These are phyloP conservation scores for Camellia oleifera DNA, from an alignment of 179 eudicot genomes.

Conservation along the genomic window DNA sequence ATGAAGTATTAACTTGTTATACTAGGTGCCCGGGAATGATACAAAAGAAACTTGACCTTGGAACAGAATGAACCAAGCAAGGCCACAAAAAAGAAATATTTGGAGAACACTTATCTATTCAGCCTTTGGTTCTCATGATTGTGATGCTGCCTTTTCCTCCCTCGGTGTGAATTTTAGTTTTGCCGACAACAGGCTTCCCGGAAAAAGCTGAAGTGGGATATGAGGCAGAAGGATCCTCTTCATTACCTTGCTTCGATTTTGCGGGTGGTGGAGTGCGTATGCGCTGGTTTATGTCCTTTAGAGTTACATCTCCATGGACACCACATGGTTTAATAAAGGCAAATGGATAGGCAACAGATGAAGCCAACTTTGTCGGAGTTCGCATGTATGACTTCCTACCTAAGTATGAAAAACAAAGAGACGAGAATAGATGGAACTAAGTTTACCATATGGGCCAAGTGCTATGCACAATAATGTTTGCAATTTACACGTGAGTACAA, in stretches of 20 bases:
- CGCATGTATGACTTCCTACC: constrained; percentile 70
- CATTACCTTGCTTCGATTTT: constrained; percentile 36
- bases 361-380: constrained; percentile 59
- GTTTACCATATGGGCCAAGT: background rate
- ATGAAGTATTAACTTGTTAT: background rate
- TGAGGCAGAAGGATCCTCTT: constrained; percentile 40
- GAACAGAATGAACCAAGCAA: background rate
- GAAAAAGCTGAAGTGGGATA: constrained; percentile 82
- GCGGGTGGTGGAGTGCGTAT: constrained; percentile 73
- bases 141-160: constrained; percentile 98
- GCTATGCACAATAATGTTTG: background rate
- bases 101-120: constrained; percentile 22
- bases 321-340: constrained; percentile 76
- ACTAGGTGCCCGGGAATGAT: background rate
- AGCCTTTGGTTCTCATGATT: constrained; percentile 94
- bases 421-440: background rate
- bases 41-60: background rate
- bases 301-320: constrained; percentile 60
- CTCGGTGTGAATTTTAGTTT: constrained; percentile 88
- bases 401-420: constrained; percentile 21
- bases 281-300: constrained; percentile 82
- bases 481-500: background rate
- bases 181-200: constrained; percentile 90
- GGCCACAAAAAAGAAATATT: background rate
- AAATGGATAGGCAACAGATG: constrained; percentile 82